phyloP scores from a whole-genome alignment of 75 land plant genomes.

The Cryptomeria japonica region DNA sequence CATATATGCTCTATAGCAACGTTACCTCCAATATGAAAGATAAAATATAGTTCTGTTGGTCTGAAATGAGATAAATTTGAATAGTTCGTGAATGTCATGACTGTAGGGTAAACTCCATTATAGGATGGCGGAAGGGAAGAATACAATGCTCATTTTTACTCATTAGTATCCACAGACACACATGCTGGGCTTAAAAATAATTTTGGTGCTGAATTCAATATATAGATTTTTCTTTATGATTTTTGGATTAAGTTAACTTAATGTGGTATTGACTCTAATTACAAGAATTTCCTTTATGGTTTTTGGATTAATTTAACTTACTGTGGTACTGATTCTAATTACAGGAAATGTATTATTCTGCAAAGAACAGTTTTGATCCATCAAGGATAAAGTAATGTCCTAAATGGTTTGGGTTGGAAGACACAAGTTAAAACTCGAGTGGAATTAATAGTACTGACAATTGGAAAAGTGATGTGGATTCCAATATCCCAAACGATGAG shows the following conservation, averaged over 20 bases:
- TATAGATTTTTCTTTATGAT: neutral
- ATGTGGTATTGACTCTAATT: no score
- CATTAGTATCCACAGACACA: no score
- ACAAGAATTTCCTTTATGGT: no score
- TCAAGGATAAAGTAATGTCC: conserved; percentile 80
- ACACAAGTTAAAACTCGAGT: neutral
- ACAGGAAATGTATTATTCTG: conserved; percentile 99
- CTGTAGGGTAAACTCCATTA: conserved; percentile 81
- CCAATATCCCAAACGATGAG: neutral
- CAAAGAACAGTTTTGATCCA: conserved; percentile 97
- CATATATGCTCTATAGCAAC: no score
- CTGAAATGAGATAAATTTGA: neutral
- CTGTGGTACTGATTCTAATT: neutral
- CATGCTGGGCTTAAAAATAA: conserved; percentile 39
- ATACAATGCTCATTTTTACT: no score
- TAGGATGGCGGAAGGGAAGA: conserved; percentile 94
- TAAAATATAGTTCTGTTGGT: neutral
- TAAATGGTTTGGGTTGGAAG: neutral
- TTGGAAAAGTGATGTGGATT: neutral
- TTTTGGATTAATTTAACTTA: neutral
- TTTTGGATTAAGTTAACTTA: no score
- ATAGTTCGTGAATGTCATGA: neutral
- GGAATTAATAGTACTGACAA: neutral
- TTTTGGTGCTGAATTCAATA: neutral
- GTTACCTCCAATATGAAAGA: neutral